A percentile compares a stretch with the other conserved stretches of the same genome.
Conservation (phyloP, 257 asterid genomes). For the Solanum pimpinellifolium region DNA sequence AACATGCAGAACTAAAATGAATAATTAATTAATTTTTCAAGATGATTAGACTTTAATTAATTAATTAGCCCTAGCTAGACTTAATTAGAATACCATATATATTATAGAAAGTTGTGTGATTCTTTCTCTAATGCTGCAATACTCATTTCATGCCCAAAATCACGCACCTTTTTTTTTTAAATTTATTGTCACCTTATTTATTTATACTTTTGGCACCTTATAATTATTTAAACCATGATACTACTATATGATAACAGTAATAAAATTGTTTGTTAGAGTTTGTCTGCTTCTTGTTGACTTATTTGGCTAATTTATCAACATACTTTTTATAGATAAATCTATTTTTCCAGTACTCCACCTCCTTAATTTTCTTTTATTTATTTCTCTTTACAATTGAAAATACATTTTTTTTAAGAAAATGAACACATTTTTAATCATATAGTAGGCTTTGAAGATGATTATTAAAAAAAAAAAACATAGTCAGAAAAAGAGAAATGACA, state of each 20-base stretch:
- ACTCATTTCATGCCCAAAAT: slow-evolving; percentile 12
- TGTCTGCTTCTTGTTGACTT: neutral
- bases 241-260: neutral
- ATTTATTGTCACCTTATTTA: neutral
- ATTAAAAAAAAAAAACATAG: neutral
- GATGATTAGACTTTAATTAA: neutral
- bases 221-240: neutral
- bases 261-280: neutral
- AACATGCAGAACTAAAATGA: neutral
- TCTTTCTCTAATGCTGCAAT: neutral
- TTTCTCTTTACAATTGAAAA: too few relatives aligned
- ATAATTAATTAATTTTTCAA: neutral
- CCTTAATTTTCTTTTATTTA: neutral
- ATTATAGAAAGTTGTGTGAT: neutral
- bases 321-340: neutral
- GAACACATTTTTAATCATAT: neutral
- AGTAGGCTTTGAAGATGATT: neutral
- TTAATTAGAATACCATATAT: neutral
- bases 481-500: neutral
- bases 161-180: neutral
- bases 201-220: neutral
- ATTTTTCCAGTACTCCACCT: neutral
- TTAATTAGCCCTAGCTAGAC: neutral
- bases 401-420: too few relatives aligned
- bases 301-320: neutral